These are phyloP conservation scores for Monilinia polystroma DNA, from an alignment of 2,329 filamentous ascomycete species.

Conservation along the genomic window DNA sequence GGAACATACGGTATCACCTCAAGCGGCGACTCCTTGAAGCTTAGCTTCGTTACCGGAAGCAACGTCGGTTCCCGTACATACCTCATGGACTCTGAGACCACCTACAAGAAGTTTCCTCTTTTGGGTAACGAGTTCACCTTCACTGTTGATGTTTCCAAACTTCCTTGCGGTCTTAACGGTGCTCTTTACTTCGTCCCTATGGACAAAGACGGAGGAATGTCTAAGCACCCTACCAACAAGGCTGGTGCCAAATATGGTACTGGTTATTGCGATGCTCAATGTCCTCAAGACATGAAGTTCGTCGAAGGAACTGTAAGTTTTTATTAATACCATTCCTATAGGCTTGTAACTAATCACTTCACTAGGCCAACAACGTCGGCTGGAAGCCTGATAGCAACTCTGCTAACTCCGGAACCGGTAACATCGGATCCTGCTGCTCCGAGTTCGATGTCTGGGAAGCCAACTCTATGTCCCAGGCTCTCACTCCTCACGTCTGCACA, in stretches of 20 bases:
- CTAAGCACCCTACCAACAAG: constrained; percentile 48
- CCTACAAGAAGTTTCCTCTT: constrained; percentile 59
- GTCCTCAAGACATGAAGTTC: constrained; percentile 44
- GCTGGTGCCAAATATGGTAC: constrained; percentile 50
- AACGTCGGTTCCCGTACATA: constrained; percentile 46
- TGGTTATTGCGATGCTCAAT: constrained; percentile 29
- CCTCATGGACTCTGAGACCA: constrained; percentile 44
- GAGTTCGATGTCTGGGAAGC: constrained; percentile 69
- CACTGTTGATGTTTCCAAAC: constrained; percentile 65
- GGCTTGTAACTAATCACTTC: constrained; percentile 34
- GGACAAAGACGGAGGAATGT: constrained; percentile 58
- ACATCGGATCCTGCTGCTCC: constrained; percentile 55
- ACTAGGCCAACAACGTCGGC: constrained; percentile 48
- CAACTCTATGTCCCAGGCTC: constrained; percentile 56
- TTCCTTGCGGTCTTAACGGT: constrained; percentile 69
- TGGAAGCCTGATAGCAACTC: constrained; percentile 50
- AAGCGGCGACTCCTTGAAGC: constrained; percentile 40
- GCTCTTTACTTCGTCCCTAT: constrained; percentile 67
- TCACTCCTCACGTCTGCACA: constrained; percentile 58
- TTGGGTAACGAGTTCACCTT: constrained; percentile 56
- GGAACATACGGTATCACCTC: constrained; percentile 45
- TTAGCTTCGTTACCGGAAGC: constrained; percentile 32
- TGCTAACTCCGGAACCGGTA: constrained; percentile 53
- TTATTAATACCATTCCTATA: not conserved
- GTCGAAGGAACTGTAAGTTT: constrained; percentile 49